Evolutionary conservation across 768 basidiomycete genomes (phyloP).

Genomic region (Naganishia onofrii): DNA sequence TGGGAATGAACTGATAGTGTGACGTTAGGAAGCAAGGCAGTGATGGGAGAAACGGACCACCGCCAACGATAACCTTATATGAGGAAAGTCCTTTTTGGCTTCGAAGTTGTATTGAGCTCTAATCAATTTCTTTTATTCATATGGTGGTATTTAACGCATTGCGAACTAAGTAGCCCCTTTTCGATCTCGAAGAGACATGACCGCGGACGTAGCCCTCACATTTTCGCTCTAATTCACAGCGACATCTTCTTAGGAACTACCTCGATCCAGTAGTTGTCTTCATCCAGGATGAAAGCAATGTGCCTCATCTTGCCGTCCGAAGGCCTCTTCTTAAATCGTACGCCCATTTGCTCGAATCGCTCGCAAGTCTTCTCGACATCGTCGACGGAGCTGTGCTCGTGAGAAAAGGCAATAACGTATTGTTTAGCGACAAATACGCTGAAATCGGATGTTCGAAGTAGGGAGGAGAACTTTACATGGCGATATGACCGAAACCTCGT

Average conservation of each 20-base stretch:
- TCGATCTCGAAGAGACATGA: no score
- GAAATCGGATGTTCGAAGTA: not conserved
- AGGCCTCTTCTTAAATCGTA: conserved; percentile 81
- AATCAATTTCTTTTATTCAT: not conserved
- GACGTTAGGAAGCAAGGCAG: no score
- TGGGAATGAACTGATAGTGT: no score
- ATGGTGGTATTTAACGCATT: not conserved
- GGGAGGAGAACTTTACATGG: conserved; percentile 55
- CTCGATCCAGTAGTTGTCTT: conserved; percentile 49
- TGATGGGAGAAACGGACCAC: no score
- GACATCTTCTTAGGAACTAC: conserved; percentile 40
- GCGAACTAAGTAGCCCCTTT: no score
- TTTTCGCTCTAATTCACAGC: not conserved
- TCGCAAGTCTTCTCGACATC: conserved; percentile 78
- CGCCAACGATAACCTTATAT: no score
- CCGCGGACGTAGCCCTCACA: no score
- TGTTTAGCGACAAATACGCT: not conserved
- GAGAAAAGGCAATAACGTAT: not conserved
- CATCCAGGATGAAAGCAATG: conserved; percentile 32
- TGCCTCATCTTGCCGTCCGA: conserved; percentile 78
- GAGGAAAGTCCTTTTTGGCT: no score
- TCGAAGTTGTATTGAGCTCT: not conserved
- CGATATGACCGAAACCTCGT: conserved; percentile 80
- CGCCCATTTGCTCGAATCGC: conserved; percentile 74
- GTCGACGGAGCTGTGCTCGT: conserved; percentile 60